These are phyloP conservation scores for Trichosporon asahii DNA, from an alignment of 1,284 basidiomycete species.

Conservation along the genomic window DNA sequence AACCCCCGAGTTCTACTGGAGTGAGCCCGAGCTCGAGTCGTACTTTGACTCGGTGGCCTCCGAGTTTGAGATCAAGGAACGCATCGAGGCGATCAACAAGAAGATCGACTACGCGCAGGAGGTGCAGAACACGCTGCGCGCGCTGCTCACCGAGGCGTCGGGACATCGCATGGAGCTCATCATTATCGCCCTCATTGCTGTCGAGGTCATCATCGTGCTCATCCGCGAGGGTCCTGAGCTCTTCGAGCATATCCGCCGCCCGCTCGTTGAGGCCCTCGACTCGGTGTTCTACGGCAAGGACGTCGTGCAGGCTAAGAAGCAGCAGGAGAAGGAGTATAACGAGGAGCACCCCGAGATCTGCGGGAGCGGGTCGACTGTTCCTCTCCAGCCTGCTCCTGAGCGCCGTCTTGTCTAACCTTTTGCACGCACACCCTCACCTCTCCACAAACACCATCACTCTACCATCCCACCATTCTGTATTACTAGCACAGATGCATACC, in stretches of 20 bases:
- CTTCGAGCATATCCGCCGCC: slow-evolving; percentile 22
- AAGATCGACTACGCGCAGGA: slow-evolving; percentile 92
- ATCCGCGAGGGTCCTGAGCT: slow-evolving; percentile 30
- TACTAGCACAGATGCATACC: slow-evolving; percentile 1
- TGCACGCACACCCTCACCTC: neutral
- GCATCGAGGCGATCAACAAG: slow-evolving; percentile 77
- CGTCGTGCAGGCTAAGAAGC: neutral
- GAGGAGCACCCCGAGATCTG: neutral
- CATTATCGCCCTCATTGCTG: slow-evolving; percentile 83
- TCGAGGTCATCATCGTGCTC: slow-evolving; percentile 74
- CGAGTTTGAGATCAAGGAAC: slow-evolving; percentile 74
- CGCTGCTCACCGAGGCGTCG: slow-evolving; percentile 77
- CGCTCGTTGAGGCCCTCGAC: slow-evolving; percentile 15
- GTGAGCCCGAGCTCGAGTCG: slow-evolving; percentile 79
- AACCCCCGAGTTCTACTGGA: slow-evolving; percentile 81
- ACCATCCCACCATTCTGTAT: neutral
- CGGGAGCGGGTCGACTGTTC: neutral
- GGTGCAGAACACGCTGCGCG: slow-evolving; percentile 61
- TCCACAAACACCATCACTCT: neutral
- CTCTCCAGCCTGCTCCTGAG: neutral
- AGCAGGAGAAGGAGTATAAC: neutral
- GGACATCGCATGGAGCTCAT: slow-evolving; percentile 85
- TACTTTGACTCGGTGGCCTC: slow-evolving; percentile 76
- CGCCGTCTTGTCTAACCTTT: neutral
- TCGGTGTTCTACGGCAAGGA: slow-evolving; percentile 12